These are phyloP conservation scores for Eimeria falciformis DNA, from an alignment of 169 alveolate genomes.

Conservation along the genomic window DNA sequence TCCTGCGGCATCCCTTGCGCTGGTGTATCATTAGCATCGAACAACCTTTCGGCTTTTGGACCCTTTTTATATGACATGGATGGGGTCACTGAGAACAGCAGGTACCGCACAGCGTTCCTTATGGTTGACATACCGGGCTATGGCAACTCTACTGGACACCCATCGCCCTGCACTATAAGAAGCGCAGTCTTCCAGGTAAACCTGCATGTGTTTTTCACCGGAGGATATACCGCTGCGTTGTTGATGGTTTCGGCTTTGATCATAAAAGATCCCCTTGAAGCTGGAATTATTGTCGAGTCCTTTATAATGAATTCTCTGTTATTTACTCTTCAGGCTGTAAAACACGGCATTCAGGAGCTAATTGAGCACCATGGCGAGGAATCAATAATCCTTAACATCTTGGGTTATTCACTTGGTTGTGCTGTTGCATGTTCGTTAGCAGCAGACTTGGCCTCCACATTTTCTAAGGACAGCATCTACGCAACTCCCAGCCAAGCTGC, in stretches of 20 bases:
- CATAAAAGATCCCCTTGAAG: no score
- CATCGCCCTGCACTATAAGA: slow-evolving; percentile 64
- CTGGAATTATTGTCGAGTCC: no score
- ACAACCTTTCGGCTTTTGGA: slow-evolving; percentile 56
- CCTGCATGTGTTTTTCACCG: not conserved
- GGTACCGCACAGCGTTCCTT: slow-evolving; percentile 57
- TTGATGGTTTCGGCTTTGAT: not conserved
- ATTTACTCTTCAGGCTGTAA: slow-evolving; percentile 53
- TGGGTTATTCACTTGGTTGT: slow-evolving; percentile 75
- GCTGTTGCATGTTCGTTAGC: slow-evolving; percentile 62
- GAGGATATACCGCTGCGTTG: not conserved
- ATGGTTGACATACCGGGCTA: slow-evolving; percentile 76
- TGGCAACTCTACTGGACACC: slow-evolving; percentile 76
- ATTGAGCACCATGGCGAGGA: slow-evolving; percentile 62
- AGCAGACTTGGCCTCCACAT: slow-evolving; percentile 23
- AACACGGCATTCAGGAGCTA: slow-evolving; percentile 63
- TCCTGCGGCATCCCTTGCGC: no score
- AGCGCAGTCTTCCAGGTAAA: slow-evolving; percentile 62
- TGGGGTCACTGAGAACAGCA: slow-evolving; percentile 16
- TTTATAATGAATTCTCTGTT: no score
- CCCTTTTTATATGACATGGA: slow-evolving; percentile 65
- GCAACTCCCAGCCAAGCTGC: slow-evolving; percentile 34
- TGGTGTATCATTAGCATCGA: not conserved
- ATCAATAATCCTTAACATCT: slow-evolving; percentile 25
- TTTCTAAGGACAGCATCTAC: not conserved